These are phyloP conservation scores for Chamaecrista fasciculata DNA, from an alignment of 306 rosid genomes.

Conservation along the genomic window DNA sequence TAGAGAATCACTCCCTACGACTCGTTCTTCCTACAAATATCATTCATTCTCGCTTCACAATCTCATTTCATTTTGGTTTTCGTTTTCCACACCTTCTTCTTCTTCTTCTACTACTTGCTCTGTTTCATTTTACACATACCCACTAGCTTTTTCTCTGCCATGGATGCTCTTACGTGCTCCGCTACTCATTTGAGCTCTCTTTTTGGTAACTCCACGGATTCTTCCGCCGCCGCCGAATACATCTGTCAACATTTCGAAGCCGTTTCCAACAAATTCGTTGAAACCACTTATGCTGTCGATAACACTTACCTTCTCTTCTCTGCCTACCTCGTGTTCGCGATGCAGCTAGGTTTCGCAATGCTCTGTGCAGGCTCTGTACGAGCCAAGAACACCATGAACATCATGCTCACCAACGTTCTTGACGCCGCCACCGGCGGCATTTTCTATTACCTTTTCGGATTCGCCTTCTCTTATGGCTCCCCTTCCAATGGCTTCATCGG, in stretches of 20 bases:
- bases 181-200: constrained; percentile 34
- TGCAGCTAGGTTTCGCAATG: constrained; percentile 64
- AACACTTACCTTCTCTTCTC: constrained; percentile 49
- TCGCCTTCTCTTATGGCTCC: constrained; percentile 44
- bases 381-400: constrained; percentile 57
- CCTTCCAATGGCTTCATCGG: constrained; percentile 51
- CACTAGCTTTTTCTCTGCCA: not conserved
- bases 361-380: constrained; percentile 57
- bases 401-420: constrained; percentile 58
- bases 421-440: constrained; percentile 49
- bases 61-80: no score
- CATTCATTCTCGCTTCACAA: no score
- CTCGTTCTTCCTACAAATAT: no score
- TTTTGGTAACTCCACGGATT: constrained; percentile 6
- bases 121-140: not conserved
- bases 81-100: no score
- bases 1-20: no score
- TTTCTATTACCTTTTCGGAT: constrained; percentile 44
- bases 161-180: constrained; percentile 42
- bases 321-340: constrained; percentile 50
- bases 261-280: constrained; percentile 38
- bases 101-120: not conserved
- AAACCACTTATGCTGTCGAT: constrained; percentile 39
- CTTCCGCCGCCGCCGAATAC: constrained; percentile 42
- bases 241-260: constrained; percentile 41